A percentile compares a stretch with the other conserved stretches of the same genome.
These are phyloP conservation scores for Vanderwaltozyma yarrowii DNA, from an alignment of 805 yeast species.

Conservation along the genomic window DNA sequence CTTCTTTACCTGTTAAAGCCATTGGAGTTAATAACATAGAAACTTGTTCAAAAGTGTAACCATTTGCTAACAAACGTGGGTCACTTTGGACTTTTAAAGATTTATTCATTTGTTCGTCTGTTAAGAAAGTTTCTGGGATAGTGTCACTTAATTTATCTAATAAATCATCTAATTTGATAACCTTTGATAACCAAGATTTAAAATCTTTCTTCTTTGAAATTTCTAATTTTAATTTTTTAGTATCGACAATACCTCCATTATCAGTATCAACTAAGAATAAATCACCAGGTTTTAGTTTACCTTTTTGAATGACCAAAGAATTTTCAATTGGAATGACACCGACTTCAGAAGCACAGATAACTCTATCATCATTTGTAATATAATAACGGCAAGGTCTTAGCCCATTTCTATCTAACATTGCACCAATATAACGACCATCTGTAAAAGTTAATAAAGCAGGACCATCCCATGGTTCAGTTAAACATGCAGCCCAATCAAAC, in stretches of 20 bases:
- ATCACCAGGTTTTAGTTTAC: constrained; percentile 92
- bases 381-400: constrained; percentile 97
- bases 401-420: constrained; percentile 94
- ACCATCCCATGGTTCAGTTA: constrained; percentile 99
- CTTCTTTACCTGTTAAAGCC: constrained; percentile 88
- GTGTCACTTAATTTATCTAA: constrained; percentile 37
- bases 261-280: constrained; percentile 92
- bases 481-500: constrained; percentile 98
- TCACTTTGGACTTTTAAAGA: constrained; percentile 53
- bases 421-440: constrained; percentile 97
- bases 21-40: constrained; percentile 79
- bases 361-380: constrained; percentile 86
- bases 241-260: constrained; percentile 88
- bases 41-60: constrained; percentile 91
- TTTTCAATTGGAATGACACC: constrained; percentile 91
- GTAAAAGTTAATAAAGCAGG: constrained; percentile 96
- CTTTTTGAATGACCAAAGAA: constrained; percentile 74
- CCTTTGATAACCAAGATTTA: constrained; percentile 85
- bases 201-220: constrained; percentile 82
- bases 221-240: constrained; percentile 69
- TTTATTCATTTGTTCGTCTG: constrained; percentile 9
- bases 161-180: constrained; percentile 76
- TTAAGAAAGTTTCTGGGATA: background rate
- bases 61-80: constrained; percentile 75
- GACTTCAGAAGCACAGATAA: constrained; percentile 97